Conservation (phyloP, 768 basidiomycete genomes). For the Atractiella rhizophila region DNA sequence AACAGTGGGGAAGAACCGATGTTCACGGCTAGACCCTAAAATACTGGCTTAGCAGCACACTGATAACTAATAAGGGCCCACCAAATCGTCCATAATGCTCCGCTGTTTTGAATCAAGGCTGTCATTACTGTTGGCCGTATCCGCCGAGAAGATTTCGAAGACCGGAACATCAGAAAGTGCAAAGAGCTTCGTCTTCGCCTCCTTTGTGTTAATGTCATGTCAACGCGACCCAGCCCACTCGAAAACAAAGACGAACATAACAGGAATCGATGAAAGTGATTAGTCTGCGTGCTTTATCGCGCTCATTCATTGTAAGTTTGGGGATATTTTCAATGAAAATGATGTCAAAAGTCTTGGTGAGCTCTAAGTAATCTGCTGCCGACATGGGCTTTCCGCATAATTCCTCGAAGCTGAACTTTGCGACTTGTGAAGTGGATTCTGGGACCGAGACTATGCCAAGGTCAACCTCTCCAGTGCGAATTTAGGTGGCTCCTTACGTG, state of each 20-base stretch:
- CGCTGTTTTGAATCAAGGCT: conserved; percentile 26
- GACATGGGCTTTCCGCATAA: conserved; percentile 71
- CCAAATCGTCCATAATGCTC: conserved; percentile 89
- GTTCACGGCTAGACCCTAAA: conserved; percentile 49
- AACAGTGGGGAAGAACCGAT: conserved; percentile 71
- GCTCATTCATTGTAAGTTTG: conserved; percentile 59
- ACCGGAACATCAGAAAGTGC: conserved; percentile 80
- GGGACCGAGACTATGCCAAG: conserved; percentile 33
- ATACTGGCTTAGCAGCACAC: not conserved
- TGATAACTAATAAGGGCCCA: conserved; percentile 20
- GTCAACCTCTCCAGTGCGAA: too few relatives aligned
- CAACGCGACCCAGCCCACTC: not conserved
- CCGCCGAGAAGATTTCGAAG: conserved; percentile 64
- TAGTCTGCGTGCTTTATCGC: conserved; percentile 80
- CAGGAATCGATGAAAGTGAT: conserved; percentile 88
- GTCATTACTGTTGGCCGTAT: conserved; percentile 21
- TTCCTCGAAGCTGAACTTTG: conserved; percentile 61
- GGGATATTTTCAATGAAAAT: conserved; percentile 69
- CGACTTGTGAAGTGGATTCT: conserved; percentile 37
- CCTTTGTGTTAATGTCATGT: not conserved
- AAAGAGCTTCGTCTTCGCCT: conserved; percentile 48
- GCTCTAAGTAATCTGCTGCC: conserved; percentile 85
- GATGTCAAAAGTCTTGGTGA: conserved; percentile 64
- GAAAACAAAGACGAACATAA: conserved; percentile 16
- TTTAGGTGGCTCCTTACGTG: too few relatives aligned